Base-by-base conservation (phyloP, 192 early-diverging fungal species). In the Coemansia sp. region DNA sequence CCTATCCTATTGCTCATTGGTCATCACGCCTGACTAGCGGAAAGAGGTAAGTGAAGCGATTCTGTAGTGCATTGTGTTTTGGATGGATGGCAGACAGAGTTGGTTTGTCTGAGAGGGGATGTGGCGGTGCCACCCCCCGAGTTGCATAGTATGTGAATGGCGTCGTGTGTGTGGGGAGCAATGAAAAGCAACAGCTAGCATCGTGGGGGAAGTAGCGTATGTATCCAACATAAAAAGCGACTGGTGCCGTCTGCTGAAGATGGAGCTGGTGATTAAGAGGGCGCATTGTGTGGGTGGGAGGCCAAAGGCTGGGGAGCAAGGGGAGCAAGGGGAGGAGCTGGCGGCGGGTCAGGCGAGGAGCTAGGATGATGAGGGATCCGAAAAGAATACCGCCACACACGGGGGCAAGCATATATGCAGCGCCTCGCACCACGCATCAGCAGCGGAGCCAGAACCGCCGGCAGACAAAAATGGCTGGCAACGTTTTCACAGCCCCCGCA, bases 351-450 rank as follows among this genome's bases (percentile, higher is more conserved):
- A 21, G n/a, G 7, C 16, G 10, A 49, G 48, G 26, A 26, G 26
- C 26, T 26, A 3, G 48, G 48, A 49, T 26, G 11, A 22, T 16
- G 51, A 54, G 51, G 51, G 51, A 54, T 26, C 51, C 51, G 22
- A 37, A 59, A 59, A n/a, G 55, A 13, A 41, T 37, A 13, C 57
- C 57, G 57, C 57, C 57, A 59, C 57, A 59, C 55, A 57, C 22
- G 55, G 36, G 32, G 26, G 32, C 36, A 37, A 6, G 39, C n/a
- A 59, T 59, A 59, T 40, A 59, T 59, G 32, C 57, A 59, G 57
- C n/a, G 57, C 57, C 36, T 59, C 51, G 39, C 39, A 16, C 57
- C 57, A 19, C 32, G 26, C 55, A 57, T 57, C 32, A 26, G 55
- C 26, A n/a, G 36, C 9, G n/a, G 39, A 59, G 57, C 57, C 26